Base-by-base conservation (phyloP, 805 yeast species). In the Cyberlindnera sargentensis region DNA sequence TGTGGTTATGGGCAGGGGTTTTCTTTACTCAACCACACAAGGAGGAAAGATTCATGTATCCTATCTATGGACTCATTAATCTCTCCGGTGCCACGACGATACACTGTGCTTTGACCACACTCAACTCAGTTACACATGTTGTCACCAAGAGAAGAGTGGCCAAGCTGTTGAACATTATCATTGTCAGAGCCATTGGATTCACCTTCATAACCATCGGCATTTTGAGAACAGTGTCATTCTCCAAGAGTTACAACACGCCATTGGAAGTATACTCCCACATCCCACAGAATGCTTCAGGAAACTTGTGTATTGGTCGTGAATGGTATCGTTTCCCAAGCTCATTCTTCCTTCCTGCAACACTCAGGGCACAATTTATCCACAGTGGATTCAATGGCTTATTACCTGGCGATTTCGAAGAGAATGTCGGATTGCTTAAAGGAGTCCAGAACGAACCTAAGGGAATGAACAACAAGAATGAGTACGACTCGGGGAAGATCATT, bases 321-420 rank as follows among this genome's bases (percentile, higher is more conserved):
- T 90, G 97, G 97, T 88, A 87, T 57, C 84, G 91, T 57, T 90
- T 69, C 63, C 96, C 98, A 8, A 80, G 85, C 1, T 89, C 96
- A 0, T 85, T 89, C 59, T 87, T 90, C 57, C 65, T 91, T 25
- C 81, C 85, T 4, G 72, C 75, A 4, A 67, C 76, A 45, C 72
- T 72, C 53, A 66, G 96, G 50, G 65, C 88, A 25, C 68, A 69
- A 53, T 91, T 87, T 61, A 77, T 85, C 8, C 67, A 71, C 44
- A 80, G 88, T 44, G 93, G 91, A 1, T 91, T 90, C 63, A 77
- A 82, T 59, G 97, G 97, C 0, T 66, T 90, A 47, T 66, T 91
- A 31, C 98, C 98, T 0, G 95, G 95, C 3, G 93, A 87, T 54
- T 91, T 90, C 57, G 55, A 60, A 4, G 95, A 82, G 51, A 55